Base-by-base conservation (phyloP, 805 yeast genomes). In the Clavispora fructus region DNA sequence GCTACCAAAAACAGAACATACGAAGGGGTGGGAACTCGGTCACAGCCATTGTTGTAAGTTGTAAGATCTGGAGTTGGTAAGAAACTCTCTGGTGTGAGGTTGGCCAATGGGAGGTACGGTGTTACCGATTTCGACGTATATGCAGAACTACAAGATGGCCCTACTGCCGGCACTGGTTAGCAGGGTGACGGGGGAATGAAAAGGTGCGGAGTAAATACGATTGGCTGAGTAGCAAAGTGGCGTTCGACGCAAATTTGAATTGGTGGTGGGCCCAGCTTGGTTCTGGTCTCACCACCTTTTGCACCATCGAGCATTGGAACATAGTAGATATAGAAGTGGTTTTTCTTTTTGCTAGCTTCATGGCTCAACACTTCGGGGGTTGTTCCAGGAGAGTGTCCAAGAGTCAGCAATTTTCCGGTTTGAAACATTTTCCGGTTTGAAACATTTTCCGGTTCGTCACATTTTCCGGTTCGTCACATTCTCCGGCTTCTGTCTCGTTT, bases 21-120 rank as follows among this genome's bases (percentile, higher is more conserved):
- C 58, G 58, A 44, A 55, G 57, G 19, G 58, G 58, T 39, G 58
- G 58, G 45, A 49, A 55, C 44, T 55, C 57, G 14, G 52, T 53
- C 50, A 53, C 40, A 32, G 56, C 54, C 58, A 55, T 55, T 42
- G 44, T 44, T 26, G 35, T 23, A 28, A 7, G 30, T 26, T 16
- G 40, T 26, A 16, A n/a, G 14, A 7, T 26, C 16, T 19, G 29
- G 11, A 23, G 29, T 25, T 12, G 39, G 39, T 37, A 11, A 37
- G 29, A 27, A 27, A 26, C 26, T 23, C 41, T 26, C 23, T 26
- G 7, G n/a, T 26, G 31, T 16, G 40, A 37, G 40, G 45, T 46
- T 48, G 56, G 49, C 58, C 58, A 54, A 54, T 54, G 57, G 49
- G 54, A 53, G 43, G 54, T 45, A 43, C 54, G 46, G 55, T 33